phyloP scores from a whole-genome alignment of 495 filamentous ascomycete genomes.

The Barbatosphaeria neglecta region DNA sequence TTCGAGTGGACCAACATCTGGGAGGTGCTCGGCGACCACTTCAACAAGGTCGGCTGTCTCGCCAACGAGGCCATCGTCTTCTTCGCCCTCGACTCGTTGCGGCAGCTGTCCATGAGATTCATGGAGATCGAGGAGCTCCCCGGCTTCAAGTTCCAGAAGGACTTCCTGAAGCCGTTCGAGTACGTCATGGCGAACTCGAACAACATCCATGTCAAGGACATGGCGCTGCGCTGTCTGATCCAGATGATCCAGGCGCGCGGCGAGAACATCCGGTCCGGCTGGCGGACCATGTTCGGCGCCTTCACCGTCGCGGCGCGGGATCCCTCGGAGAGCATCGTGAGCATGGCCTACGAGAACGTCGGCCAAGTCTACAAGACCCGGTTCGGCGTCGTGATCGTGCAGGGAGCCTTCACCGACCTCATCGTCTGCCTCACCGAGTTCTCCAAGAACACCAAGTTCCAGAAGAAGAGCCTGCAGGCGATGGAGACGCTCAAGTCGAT shows the following conservation, averaged over 20 bases:
- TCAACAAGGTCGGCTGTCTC: constrained; percentile 94
- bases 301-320: constrained; percentile 93
- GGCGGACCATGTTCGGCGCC: constrained; percentile 98
- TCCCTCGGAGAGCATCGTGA: constrained; percentile 90
- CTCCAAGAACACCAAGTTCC: constrained; percentile 93
- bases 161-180: constrained; percentile 96
- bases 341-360: constrained; percentile 91
- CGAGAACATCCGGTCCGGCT: constrained; percentile 91
- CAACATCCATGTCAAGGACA: constrained; percentile 88
- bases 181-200: constrained; percentile 90
- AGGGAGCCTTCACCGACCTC: constrained; percentile 92
- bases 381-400: constrained; percentile 89
- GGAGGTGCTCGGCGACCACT: constrained; percentile 91
- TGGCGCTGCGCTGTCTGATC: constrained; percentile 91
- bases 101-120: constrained; percentile 95
- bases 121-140: constrained; percentile 96
- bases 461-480: constrained; percentile 93
- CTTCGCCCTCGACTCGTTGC: constrained; percentile 88
- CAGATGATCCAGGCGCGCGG: constrained; percentile 98
- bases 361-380: constrained; percentile 96
- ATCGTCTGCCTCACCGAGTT: constrained; percentile 96
- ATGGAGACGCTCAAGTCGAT: constrained; percentile 90
- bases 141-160: constrained; percentile 99
- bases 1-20: constrained; percentile 98
- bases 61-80: constrained; percentile 91